Base-by-base conservation (phyloP, 1,284 basidiomycete genomes). In the Moesziomyces antarcticus region DNA sequence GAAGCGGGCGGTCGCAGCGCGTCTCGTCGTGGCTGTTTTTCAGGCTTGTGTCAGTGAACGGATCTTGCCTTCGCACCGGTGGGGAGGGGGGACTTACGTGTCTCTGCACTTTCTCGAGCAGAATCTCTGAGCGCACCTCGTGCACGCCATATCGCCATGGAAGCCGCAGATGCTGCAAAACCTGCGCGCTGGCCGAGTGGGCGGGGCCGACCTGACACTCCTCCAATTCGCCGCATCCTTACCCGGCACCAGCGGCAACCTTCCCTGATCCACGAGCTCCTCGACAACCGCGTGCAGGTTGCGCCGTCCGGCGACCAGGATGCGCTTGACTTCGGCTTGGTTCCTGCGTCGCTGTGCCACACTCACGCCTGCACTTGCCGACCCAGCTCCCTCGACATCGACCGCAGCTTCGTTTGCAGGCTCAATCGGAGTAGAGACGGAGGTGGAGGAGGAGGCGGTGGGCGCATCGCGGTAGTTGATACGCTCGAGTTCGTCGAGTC, bases 141-240 rank as follows among this genome's bases (percentile, higher is more conserved):
- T 50, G 48, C 70, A 73, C 5, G 64, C 30, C 18, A 73, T 33
- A 33, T 73, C 64, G 16, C 70, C 70, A 35, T 73, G 56, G n/a
- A 53, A 73, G 5, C 64, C 56, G 57, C 70, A 73, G 5, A 73
- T 73, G n/a, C 52, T 64, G 43, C 70, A 73, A n/a, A 64, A 67
- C 43, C 45, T 61, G 10, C 69, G 50, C 5, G 30, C 59, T 5
- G 69, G 63, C 20, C 41, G 54, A 22, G 37, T 42, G 5, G 68
- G 56, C 4, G 56, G 58, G 22, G 49, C 45, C 5, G 60, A 55
- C 20, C 60, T 51, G 16, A 56, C 48, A 21, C 59, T 69, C 20
- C 60, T 47, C 66, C 66, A 69, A 13, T 69, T 69, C 11, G 30
- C 59, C 2, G 44, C 44, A 1, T 44, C 47, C 35, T 66, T 66